Evolutionary conservation across 352 stramenopile genomes (phyloP).

Genomic region (Phytophthora europaea): DNA sequence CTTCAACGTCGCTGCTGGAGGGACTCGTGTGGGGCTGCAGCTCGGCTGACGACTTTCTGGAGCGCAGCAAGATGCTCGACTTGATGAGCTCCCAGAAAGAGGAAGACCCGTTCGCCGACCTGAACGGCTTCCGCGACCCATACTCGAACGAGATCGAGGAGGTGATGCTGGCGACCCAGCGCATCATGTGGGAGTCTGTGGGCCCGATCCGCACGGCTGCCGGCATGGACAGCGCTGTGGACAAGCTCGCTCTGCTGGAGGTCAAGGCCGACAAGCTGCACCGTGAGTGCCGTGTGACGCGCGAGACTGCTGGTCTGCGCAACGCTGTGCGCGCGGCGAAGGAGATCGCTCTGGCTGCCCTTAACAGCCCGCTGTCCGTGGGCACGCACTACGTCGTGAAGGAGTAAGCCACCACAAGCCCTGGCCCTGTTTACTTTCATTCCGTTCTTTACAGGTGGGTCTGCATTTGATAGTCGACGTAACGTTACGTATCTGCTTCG

Average conservation of each 20-base stretch:
- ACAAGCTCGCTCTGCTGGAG: conserved; percentile 85
- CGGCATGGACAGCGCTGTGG: conserved; percentile 82
- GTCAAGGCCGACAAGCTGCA: conserved; percentile 85
- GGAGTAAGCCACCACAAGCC: conserved; percentile 29
- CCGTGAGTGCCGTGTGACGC: conserved; percentile 63
- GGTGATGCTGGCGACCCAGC: conserved; percentile 70
- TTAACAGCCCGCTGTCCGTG: conserved; percentile 82
- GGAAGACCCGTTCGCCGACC: conserved; percentile 47
- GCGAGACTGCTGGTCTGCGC: conserved; percentile 85
- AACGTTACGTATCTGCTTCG: background rate
- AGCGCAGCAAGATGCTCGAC: conserved; percentile 32
- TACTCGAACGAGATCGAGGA: conserved; percentile 66
- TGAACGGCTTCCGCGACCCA: conserved; percentile 55
- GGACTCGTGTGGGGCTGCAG: conserved; percentile 94
- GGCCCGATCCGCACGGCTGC: conserved; percentile 87
- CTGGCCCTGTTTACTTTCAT: background rate
- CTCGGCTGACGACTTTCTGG: conserved; percentile 83
- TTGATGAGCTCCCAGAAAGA: conserved; percentile 25
- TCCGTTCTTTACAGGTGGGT: too few species aligned
- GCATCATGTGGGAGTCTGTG: conserved; percentile 96
- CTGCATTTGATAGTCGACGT: background rate
- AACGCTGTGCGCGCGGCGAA: conserved; percentile 91
- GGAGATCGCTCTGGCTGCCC: conserved; percentile 88
- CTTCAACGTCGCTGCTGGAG: conserved; percentile 95
- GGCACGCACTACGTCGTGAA: conserved; percentile 93